phyloP scores from a whole-genome alignment of 306 rosid species.

The Sicyos baderoa region DNA sequence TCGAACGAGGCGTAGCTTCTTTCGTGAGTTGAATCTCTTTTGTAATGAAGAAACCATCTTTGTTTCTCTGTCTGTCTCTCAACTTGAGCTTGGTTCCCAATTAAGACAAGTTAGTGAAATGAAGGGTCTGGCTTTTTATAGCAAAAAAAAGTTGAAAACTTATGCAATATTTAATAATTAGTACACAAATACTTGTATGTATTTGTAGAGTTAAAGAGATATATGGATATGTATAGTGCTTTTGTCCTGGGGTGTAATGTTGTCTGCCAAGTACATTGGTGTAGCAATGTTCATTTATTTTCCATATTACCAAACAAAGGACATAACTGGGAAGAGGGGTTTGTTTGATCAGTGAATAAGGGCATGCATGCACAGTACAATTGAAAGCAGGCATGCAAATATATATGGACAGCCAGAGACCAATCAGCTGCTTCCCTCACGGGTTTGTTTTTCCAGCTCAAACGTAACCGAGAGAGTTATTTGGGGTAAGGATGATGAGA shows the following conservation, averaged over 20 bases:
- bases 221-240: background rate
- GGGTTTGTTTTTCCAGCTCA: background rate
- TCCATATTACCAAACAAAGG: background rate
- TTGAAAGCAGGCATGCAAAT: background rate
- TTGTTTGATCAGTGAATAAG: background rate
- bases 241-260: constrained; percentile 8
- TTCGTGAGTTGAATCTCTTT: constrained; percentile 47
- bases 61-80: constrained; percentile 5
- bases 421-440: background rate
- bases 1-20: constrained; percentile 51
- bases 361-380: background rate
- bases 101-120: constrained; percentile 25
- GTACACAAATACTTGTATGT: constrained; percentile 10
- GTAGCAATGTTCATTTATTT: background rate
- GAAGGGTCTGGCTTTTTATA: constrained; percentile 39
- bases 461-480: too few relatives aligned
- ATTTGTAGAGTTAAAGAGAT: background rate
- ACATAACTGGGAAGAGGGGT: background rate
- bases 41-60: constrained; percentile 47
- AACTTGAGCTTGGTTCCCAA: constrained; percentile 9
- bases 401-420: background rate
- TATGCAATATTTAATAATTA: constrained; percentile 11
- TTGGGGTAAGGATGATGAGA: too few relatives aligned
- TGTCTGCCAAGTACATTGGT: constrained; percentile 15
- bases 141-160: constrained; percentile 26